Evolutionary conservation across 2,329 filamentous ascomycete genomes (phyloP), one percentile per base, ranked within the genome.

Genomic region (Coniochaeta sp.): DNA sequence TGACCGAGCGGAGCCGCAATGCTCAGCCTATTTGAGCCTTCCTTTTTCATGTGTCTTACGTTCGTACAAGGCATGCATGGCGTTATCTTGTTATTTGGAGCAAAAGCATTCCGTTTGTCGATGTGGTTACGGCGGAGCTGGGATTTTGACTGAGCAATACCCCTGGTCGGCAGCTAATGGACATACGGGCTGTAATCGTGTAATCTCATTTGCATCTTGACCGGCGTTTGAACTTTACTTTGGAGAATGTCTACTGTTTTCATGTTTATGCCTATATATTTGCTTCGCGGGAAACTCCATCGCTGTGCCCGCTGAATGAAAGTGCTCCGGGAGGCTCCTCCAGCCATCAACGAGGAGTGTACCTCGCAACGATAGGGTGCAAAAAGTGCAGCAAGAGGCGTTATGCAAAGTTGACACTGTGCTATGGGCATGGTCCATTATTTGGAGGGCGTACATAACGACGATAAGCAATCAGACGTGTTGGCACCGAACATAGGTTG

Each of bases 1-100:
- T 73, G 24, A 63, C 63, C 19, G 50, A 52, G 22, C 1, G 60
- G 60, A 22, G 62, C 16, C 14, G 54, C 19, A 14, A 12, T 6
- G 2, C 47, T 7, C 14, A 31, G 47, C 47, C 47, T 2, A 14
- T 12, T 31, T 52, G 26, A 52, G 16, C n/a, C 17, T 40, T 40
- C 11, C n/a, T 40, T 40, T 40, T 40, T 40, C 6, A n/a, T n/a
- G n/a, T 40, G 16, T 40, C 3, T 4, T 40, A 8, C n/a, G 3
- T 40, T n/a, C 4, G n/a, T 3, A 50, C 11, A 50, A 12, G 22
- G 44, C 47, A 52, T 36, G 24, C 8, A 28, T 52, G 24, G 47
- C 24, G 47, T 31, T 52, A 52, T n/a, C n/a, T 52, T 6, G 1
- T 31, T 28, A 6, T 12, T 26, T 6, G 26, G 47, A 52, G 7